These are phyloP conservation scores for Cyclanthera cordifolia DNA, from an alignment of 306 rosid species.

Conservation along the genomic window DNA sequence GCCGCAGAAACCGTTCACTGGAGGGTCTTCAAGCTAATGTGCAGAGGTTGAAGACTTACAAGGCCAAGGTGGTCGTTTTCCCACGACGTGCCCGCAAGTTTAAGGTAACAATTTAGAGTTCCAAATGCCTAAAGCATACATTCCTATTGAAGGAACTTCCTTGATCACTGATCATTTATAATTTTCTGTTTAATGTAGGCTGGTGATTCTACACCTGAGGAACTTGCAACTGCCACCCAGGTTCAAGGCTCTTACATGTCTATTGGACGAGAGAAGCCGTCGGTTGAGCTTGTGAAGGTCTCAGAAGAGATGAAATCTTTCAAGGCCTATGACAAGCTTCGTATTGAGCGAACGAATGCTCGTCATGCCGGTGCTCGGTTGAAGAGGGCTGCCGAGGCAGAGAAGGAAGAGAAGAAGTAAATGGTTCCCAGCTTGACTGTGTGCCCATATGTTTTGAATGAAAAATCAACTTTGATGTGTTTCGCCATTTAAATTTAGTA, in stretches of 20 bases:
- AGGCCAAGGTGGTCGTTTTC: conserved; percentile 52
- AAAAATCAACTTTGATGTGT: no score
- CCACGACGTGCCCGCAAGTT: conserved; percentile 41
- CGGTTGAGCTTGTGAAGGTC: conserved; percentile 41
- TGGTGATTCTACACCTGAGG: conserved; percentile 51
- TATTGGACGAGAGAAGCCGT: conserved; percentile 31
- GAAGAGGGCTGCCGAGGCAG: conserved; percentile 54
- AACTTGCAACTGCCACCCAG: conserved; percentile 46
- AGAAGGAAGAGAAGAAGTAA: conserved; percentile 53
- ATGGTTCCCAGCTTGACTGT: neutral
- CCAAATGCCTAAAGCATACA: neutral
- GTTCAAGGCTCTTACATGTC: conserved; percentile 40
- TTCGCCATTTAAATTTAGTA: neutral
- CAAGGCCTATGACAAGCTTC: conserved; percentile 46
- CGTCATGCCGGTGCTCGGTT: conserved; percentile 36
- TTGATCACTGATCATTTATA: neutral
- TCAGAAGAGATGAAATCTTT: conserved; percentile 36
- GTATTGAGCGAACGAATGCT: conserved; percentile 30
- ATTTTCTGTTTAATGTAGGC: conserved; percentile 24
- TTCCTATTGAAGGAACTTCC: neutral
- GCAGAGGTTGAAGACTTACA: conserved; percentile 47
- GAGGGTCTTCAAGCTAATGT: conserved; percentile 48
- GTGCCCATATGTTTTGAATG: neutral
- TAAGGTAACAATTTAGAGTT: conserved; percentile 20
- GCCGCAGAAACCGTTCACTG: conserved; percentile 35